Conservation (phyloP, 257 asterid species). For the Przewalskia tangutica region DNA sequence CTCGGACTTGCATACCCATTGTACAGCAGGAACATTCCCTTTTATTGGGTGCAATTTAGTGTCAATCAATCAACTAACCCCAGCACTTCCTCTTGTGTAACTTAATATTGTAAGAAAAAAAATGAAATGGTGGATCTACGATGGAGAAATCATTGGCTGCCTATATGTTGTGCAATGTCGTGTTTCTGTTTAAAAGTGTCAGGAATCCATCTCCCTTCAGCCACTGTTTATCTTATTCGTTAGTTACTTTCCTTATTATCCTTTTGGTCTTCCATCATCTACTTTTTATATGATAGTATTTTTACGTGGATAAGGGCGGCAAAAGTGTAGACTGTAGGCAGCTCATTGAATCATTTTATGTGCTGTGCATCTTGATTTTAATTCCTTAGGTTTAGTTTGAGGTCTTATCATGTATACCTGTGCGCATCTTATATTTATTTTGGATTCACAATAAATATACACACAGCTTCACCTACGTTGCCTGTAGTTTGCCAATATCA, state of each 20-base stretch:
- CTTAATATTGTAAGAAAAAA: not conserved
- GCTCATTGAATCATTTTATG: not conserved
- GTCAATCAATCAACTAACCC: not conserved
- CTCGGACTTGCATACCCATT: not conserved
- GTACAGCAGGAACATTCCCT: not conserved
- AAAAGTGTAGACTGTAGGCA: not conserved
- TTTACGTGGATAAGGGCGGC: not conserved
- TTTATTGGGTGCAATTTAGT: not conserved
- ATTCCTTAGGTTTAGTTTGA: not conserved
- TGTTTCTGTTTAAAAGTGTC: not conserved
- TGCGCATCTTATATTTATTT: not conserved
- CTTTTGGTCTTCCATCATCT: not conserved
- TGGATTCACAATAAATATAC: not conserved
- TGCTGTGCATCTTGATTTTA: not conserved
- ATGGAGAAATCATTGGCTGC: not conserved
- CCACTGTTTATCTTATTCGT: not conserved
- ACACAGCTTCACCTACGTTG: not conserved
- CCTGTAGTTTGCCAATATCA: not conserved
- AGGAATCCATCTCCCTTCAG: not conserved
- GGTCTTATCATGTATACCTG: not conserved
- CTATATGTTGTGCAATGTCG: not conserved
- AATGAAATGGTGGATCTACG: not conserved
- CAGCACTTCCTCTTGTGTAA: not conserved
- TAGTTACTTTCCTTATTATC: not conserved
- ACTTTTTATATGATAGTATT: not conserved